phyloP scores from a whole-genome alignment of 768 basidiomycete species.

The Mycena albidolilacea region DNA sequence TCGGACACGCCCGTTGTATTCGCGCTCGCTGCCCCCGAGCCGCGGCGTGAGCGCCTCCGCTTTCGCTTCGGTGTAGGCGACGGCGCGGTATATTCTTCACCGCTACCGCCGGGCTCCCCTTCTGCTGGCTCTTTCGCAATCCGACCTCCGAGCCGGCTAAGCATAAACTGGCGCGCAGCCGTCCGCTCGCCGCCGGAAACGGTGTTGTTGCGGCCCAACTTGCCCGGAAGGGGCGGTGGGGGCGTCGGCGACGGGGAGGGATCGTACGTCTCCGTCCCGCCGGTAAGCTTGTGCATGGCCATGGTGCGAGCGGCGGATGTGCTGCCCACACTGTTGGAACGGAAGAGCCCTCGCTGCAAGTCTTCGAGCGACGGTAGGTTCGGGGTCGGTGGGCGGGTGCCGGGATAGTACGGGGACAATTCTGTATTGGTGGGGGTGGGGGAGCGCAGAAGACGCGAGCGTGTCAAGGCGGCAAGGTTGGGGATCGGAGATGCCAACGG shows the following conservation, averaged over 20 bases:
- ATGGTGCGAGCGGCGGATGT: conserved; percentile 75
- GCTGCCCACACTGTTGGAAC: conserved; percentile 93
- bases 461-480: conserved; percentile 70
- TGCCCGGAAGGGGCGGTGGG: conserved; percentile 57
- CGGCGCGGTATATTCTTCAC: conserved; percentile 65
- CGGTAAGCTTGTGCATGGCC: conserved; percentile 90
- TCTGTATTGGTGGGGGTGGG: conserved; percentile 70
- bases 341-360: conserved; percentile 82
- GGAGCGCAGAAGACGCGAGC: conserved; percentile 63
- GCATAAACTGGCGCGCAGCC: conserved; percentile 78
- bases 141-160: conserved; percentile 73
- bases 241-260: conserved; percentile 72
- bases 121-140: conserved; percentile 71
- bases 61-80: conserved; percentile 69
- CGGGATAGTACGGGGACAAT: conserved; percentile 72
- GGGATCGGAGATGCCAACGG: conserved; percentile 61
- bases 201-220: conserved; percentile 81
- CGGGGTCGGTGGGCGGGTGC: conserved; percentile 76
- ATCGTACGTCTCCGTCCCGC: conserved; percentile 78
- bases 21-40: conserved; percentile 51
- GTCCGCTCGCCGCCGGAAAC: conserved; percentile 86
- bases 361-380: conserved; percentile 84
- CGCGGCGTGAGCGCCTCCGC: conserved; percentile 69
- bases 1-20: conserved; percentile 65
- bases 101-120: conserved; percentile 68